Evolutionary conservation across 176 grass and related monocot species (phyloP).

Genomic region (Oryza longistaminata): DNA sequence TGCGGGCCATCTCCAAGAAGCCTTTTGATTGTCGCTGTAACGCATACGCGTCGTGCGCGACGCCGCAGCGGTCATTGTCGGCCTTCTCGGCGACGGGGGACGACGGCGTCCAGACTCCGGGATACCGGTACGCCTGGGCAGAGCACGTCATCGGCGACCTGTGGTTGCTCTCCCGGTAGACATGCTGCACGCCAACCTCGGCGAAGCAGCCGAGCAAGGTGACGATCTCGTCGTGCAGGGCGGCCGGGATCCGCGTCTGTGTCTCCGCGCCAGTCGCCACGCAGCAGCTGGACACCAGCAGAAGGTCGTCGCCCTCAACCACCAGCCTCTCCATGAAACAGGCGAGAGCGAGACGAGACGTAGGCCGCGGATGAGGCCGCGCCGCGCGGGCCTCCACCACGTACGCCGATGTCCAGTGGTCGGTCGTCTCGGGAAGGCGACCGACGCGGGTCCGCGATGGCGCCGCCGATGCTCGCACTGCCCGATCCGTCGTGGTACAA

Average conservation of each 20-base stretch:
- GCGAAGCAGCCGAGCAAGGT: neutral
- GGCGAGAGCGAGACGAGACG: neutral
- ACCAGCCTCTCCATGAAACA: neutral
- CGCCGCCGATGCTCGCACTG: neutral
- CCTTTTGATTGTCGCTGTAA: neutral
- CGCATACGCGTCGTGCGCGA: neutral
- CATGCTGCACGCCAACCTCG: neutral
- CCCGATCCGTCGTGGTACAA: neutral
- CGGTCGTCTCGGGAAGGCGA: neutral
- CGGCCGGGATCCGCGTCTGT: neutral
- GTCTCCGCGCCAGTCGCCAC: neutral
- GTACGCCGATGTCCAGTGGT: neutral
- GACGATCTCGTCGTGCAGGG: neutral
- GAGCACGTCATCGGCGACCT: neutral
- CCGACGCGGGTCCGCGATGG: neutral
- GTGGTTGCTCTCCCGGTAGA: constrained; percentile 16
- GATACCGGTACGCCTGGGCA: neutral
- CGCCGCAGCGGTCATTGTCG: neutral
- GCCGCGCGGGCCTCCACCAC: neutral
- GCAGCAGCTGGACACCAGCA: constrained; percentile 18
- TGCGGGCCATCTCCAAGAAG: neutral
- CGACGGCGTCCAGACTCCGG: neutral
- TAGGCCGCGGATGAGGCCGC: constrained; percentile 12
- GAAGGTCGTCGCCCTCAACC: constrained; percentile 13
- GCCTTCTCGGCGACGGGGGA: neutral